Evolutionary conservation across 75 land plant genomes (phyloP), one percentile per base, ranked within the genome.

Genomic region (Cupressus sempervirens): DNA sequence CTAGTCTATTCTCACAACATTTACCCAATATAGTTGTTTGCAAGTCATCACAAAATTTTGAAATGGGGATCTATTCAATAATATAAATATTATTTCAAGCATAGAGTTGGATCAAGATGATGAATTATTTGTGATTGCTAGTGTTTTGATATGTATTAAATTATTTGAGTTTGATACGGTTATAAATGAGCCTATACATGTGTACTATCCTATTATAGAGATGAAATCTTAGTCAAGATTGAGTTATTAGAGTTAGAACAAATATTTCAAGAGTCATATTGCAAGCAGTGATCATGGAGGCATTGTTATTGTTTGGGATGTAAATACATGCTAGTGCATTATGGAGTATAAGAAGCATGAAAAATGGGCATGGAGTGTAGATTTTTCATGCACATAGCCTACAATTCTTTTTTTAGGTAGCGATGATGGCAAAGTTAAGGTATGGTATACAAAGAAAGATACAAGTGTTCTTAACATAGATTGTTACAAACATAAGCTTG

Each of bases 251-350:
- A 94, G 96, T 87, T 98, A 98, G 99, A 96, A 98, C 85, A 98
- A 96, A 81, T 92, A 84, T 84, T 86, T 92, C 3, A 98, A 96
- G 83, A 89, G 90, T 32, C 96, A 92, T 62, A 96, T 98, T 53
- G 98, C 97, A 74, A 98, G 99, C 84, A 96, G 99, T 85, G 99
- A 98, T 86, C 96, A 98, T 86, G 99, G 96, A 84, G 99, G 99
- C 43, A 94, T 93, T 85, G 96, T 98, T 26, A 98, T 98, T 82
- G 97, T 98, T 53, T 98, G 99, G 99, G 99, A 98, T 90, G 99
- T 98, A 20, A 93, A 92, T 83, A 94, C 97, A 2, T 89, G 93
- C 16, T 98, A 98, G 97, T 91, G 94, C 87, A 88, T 97, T 52
- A 93, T 96, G 98, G 94, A 92, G 84, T 97, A 97, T 85, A 98